Evolutionary conservation across 2,329 filamentous ascomycete genomes (phyloP).

Genomic region (Corynespora cassiicola): DNA sequence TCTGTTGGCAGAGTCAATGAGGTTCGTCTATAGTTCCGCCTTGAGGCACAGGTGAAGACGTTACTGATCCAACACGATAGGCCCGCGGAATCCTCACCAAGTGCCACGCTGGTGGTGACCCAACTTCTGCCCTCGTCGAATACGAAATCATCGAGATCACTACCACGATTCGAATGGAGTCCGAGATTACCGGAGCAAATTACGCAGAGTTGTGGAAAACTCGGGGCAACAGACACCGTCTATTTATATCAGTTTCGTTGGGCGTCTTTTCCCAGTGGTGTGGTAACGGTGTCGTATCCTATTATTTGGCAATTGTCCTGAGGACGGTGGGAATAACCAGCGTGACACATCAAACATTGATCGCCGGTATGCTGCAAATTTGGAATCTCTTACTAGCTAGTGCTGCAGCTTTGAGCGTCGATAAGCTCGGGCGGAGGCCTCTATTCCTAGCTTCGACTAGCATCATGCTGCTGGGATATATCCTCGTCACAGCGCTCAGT

Average conservation of each 20-base stretch:
- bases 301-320: conserved; percentile 45
- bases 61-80: conserved; percentile 21
- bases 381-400: conserved; percentile 46
- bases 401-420: conserved; percentile 46
- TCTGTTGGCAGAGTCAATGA: conserved; percentile 54
- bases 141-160: conserved; percentile 18
- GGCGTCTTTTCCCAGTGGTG: conserved; percentile 46
- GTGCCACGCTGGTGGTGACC: conserved; percentile 25
- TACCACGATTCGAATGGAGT: conserved; percentile 19
- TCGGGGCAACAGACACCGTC: conserved; percentile 42
- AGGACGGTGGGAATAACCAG: conserved; percentile 45
- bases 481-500: conserved; percentile 50
- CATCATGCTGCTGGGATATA: conserved; percentile 52
- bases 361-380: conserved; percentile 48
- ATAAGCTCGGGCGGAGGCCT: conserved; percentile 50
- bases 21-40: conserved; percentile 25
- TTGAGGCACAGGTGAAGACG: conserved; percentile 44
- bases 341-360: conserved; percentile 39
- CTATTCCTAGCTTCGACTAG: conserved; percentile 50
- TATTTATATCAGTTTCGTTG: conserved; percentile 45
- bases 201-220: conserved; percentile 27
- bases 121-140: conserved; percentile 14
- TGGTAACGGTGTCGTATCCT: conserved; percentile 48
- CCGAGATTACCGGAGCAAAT: conserved; percentile 6
- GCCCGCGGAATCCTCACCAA: conserved; percentile 10